Evolutionary conservation across 208 protist genomes (phyloP).

Genomic region (Wallacemonas rigidus): DNA sequence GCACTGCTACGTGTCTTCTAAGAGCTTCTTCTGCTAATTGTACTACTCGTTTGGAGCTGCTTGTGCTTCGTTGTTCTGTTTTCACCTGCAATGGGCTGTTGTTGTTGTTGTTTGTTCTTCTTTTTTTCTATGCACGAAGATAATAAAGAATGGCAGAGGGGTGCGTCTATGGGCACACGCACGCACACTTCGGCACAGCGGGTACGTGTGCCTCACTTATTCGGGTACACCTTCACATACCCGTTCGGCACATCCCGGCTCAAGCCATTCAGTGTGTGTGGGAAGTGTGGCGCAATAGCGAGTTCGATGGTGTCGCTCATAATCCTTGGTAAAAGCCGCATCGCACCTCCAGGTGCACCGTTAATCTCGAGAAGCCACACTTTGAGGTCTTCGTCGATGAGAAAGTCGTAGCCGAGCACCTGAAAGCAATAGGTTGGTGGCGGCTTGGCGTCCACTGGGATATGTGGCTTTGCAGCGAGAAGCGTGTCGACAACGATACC

Average conservation of each 20-base stretch:
- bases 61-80: no score
- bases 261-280: conserved; percentile 36
- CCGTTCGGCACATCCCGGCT: conserved; percentile 38
- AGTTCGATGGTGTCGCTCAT: conserved; percentile 80
- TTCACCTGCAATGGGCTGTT: no score
- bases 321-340: conserved; percentile 51
- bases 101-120: no score
- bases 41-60: no score
- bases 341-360: conserved; percentile 55
- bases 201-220: neutral
- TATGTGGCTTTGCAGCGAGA: conserved; percentile 38
- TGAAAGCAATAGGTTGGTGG: conserved; percentile 60
- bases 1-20: no score
- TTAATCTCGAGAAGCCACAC: conserved; percentile 80
- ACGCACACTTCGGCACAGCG: no score
- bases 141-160: no score
- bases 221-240: conserved; percentile 60
- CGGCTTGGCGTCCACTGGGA: conserved; percentile 42
- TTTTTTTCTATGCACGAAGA: no score
- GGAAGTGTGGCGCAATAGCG: conserved; percentile 59
- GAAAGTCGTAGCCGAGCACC: conserved; percentile 76
- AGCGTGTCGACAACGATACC: conserved; percentile 70
- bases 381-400: conserved; percentile 60
- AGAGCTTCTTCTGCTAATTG: no score
- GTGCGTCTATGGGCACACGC: no score